Conservation (phyloP, 305 asterid genomes). For the Fraxinus sp. region DNA sequence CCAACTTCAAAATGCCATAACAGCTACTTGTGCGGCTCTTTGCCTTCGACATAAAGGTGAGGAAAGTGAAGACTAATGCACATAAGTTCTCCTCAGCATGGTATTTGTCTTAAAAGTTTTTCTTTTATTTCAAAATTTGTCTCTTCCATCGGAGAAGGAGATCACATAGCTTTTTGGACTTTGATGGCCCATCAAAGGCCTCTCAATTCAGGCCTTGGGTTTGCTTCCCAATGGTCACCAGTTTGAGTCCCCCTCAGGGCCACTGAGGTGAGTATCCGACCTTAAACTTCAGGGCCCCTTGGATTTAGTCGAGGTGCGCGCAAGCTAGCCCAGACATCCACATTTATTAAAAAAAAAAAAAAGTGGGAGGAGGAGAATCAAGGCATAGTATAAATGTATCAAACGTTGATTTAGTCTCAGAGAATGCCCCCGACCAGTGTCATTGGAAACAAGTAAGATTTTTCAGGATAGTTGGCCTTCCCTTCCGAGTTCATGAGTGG, state of each 20-base stretch:
- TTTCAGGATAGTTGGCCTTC: neutral
- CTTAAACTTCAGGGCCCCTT: no score
- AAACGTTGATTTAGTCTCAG: neutral
- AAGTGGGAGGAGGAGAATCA: neutral
- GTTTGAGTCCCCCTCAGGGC: no score
- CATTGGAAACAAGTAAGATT: neutral
- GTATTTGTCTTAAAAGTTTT: neutral
- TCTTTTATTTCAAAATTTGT: neutral
- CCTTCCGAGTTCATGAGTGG: neutral
- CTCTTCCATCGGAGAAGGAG: neutral
- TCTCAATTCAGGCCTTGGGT: neutral
- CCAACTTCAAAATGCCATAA: conserved; percentile 89
- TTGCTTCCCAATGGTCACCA: no score
- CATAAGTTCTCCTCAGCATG: neutral
- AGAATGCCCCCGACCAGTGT: neutral
- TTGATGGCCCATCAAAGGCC: conserved; percentile 9
- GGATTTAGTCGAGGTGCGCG: no score
- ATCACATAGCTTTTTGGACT: neutral
- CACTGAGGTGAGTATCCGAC: no score
- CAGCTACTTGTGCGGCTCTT: conserved; percentile 86
- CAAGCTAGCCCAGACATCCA: no score
- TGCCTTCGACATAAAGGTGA: conserved; percentile 83
- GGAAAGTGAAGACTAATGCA: conserved; percentile 15
- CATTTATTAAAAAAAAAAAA: no score
- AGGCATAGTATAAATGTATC: neutral